Conservation (phyloP, 2,329 filamentous ascomycete species). For the Pestalotiopsis sp. region DNA sequence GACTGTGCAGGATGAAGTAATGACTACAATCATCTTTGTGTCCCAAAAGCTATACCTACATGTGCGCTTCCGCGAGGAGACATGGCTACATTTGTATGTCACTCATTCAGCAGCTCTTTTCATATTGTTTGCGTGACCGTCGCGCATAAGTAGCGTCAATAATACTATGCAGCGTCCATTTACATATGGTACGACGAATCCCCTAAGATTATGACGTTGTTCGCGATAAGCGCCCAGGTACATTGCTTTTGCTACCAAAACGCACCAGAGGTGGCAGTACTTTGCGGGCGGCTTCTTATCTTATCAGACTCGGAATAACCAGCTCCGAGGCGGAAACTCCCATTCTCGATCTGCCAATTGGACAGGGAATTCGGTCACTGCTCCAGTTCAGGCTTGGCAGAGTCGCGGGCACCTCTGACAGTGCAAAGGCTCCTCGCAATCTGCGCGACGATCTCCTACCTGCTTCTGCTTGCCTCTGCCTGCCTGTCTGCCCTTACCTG, state of each 20-base stretch:
- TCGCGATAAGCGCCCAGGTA: not conserved
- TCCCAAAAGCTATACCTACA: no score
- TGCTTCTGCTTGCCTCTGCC: not conserved
- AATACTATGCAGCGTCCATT: no score
- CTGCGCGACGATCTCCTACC: conserved; percentile 3
- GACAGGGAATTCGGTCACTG: not conserved
- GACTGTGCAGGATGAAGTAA: no score
- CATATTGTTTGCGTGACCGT: no score
- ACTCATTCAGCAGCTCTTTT: no score
- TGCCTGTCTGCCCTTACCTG: not conserved
- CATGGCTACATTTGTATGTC: no score
- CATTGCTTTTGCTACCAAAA: no score
- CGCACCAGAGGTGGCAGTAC: no score
- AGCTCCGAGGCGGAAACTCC: not conserved
- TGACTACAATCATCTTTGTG: no score
- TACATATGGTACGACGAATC: no score
- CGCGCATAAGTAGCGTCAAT: no score
- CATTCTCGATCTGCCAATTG: not conserved
- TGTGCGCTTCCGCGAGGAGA: no score
- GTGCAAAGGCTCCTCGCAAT: conserved; percentile 14
- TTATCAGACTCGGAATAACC: conserved; percentile 3
- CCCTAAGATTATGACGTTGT: not conserved
- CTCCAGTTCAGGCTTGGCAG: not conserved
- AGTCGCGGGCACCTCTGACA: not conserved
- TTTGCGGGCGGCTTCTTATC: not conserved